Conservation (phyloP, 2,329 filamentous ascomycete species). For the Penicillium sumatraense region DNA sequence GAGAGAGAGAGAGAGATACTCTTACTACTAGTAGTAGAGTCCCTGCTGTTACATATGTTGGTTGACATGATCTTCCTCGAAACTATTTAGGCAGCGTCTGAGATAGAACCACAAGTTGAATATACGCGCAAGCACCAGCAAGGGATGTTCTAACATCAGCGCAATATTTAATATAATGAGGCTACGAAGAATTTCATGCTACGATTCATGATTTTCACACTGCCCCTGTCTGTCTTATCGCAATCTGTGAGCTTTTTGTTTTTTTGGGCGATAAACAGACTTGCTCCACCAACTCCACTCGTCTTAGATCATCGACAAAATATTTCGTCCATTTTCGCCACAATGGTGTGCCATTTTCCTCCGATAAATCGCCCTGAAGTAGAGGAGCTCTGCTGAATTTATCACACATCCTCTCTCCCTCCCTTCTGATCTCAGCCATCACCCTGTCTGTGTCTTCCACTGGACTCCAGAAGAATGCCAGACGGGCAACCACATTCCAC, state of each 20-base stretch:
- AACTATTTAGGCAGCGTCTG: too few relatives aligned
- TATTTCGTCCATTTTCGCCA: conserved; percentile 22
- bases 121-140: conserved; percentile 21
- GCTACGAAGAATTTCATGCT: too few relatives aligned
- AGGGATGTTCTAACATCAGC: conserved; percentile 5
- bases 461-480: conserved; percentile 14
- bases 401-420: too few relatives aligned
- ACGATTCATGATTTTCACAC: too few relatives aligned
- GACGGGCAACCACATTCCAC: conserved; percentile 8
- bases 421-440: not conserved
- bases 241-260: not conserved
- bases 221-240: conserved; percentile 2
- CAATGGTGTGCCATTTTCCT: conserved; percentile 11
- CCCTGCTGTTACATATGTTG: too few relatives aligned
- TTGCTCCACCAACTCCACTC: conserved; percentile 14
- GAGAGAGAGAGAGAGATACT: too few relatives aligned
- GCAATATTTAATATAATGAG: not conserved
- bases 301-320: conserved; percentile 12
- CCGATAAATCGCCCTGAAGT: not conserved
- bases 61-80: not conserved
- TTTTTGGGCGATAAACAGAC: conserved; percentile 6
- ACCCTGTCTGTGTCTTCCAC: not conserved
- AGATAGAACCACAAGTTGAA: not conserved
- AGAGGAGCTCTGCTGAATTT: not conserved
- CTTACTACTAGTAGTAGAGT: too few relatives aligned